phyloP scores from a whole-genome alignment of 106 monocot species.

The Dioscorea dumetorum region DNA sequence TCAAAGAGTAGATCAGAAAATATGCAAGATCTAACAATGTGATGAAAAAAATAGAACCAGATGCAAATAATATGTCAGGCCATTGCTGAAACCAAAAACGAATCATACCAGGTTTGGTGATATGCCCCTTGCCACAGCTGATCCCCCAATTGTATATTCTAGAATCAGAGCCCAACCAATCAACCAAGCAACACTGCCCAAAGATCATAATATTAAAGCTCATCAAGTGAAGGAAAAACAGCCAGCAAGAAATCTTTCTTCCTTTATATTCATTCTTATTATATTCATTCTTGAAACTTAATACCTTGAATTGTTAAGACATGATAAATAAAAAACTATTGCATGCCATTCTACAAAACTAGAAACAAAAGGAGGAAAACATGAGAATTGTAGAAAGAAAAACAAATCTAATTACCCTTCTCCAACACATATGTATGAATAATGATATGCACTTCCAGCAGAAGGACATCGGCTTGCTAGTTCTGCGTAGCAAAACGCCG shows the following conservation, averaged over 20 bases:
- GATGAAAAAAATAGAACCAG: background rate
- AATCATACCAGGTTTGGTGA: conserved; percentile 81
- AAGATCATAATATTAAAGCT: background rate
- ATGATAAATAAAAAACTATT: too few relatives aligned
- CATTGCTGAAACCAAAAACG: background rate
- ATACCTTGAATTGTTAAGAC: too few relatives aligned
- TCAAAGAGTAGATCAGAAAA: too few relatives aligned
- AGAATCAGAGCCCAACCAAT: conserved; percentile 95
- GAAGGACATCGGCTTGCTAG: conserved; percentile 98
- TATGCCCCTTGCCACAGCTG: conserved; percentile 92
- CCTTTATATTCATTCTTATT: background rate
- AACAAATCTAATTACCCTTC: conserved; percentile 59
- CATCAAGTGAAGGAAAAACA: background rate
- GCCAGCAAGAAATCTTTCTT: background rate
- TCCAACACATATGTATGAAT: conserved; percentile 97
- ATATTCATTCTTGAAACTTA: background rate
- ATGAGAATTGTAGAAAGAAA: background rate
- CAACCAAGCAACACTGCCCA: conserved; percentile 81
- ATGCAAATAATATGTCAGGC: background rate
- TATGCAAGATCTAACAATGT: background rate
- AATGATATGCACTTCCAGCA: conserved; percentile 97
- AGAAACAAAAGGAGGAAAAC: background rate
- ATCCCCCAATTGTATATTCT: conserved; percentile 91
- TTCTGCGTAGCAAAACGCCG: conserved; percentile 98
- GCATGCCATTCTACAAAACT: too few relatives aligned